These are phyloP conservation scores for Oidiodendron maius DNA, from an alignment of 495 filamentous ascomycete species.

Conservation along the genomic window DNA sequence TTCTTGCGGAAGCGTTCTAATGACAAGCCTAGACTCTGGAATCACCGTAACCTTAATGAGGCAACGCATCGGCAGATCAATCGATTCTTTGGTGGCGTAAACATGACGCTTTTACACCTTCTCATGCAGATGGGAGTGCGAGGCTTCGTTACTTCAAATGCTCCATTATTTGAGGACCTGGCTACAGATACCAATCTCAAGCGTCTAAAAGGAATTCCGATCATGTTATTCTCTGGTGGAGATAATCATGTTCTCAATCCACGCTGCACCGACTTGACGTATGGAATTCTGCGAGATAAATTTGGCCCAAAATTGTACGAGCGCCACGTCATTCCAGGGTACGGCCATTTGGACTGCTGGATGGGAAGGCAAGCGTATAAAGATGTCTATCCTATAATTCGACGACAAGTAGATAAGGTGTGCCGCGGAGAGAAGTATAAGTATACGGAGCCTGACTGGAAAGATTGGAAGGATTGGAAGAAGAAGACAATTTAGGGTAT, in stretches of 20 bases:
- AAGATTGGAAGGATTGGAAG: slow-evolving; percentile 8
- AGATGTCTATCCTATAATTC: slow-evolving; percentile 57
- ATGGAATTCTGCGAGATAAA: slow-evolving; percentile 45
- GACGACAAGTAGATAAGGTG: slow-evolving; percentile 48
- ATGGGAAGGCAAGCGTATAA: slow-evolving; percentile 56
- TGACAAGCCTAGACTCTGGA: slow-evolving; percentile 37
- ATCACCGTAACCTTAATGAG: slow-evolving; percentile 56
- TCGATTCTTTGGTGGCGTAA: slow-evolving; percentile 56
- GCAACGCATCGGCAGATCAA: slow-evolving; percentile 57
- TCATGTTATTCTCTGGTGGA: slow-evolving; percentile 52
- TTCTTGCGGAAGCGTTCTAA: neutral
- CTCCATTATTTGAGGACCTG: slow-evolving; percentile 36
- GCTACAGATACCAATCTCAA: slow-evolving; percentile 41
- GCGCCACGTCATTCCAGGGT: slow-evolving; percentile 50
- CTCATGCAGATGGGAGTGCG: slow-evolving; percentile 51
- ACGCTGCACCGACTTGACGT: slow-evolving; percentile 50
- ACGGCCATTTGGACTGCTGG: slow-evolving; percentile 64
- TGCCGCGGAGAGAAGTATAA: slow-evolving; percentile 14
- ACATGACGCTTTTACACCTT: slow-evolving; percentile 50
- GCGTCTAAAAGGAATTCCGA: slow-evolving; percentile 47
- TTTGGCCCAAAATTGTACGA: slow-evolving; percentile 48
- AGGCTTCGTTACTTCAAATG: slow-evolving; percentile 48
- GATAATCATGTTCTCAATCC: slow-evolving; percentile 57
- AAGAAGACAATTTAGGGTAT: neutral
- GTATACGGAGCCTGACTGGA: slow-evolving; percentile 19